phyloP scores from a whole-genome alignment of 495 filamentous ascomycete species.

The Trichodelitschia bisporula region DNA sequence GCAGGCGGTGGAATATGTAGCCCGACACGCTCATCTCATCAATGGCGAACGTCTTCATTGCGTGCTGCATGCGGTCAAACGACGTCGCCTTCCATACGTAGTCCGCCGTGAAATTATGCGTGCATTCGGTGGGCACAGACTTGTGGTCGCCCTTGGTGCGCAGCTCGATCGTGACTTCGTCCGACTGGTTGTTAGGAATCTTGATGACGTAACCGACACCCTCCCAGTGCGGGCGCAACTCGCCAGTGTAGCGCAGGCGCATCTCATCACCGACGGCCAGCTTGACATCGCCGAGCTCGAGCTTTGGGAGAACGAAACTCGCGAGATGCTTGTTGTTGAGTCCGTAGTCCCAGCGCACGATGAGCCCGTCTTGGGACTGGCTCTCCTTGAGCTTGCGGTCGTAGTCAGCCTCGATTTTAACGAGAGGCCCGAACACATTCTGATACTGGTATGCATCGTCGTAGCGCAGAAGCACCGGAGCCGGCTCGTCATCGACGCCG shows the following conservation, averaged over 20 bases:
- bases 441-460: constrained; percentile 98
- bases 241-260: constrained; percentile 87
- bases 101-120: constrained; percentile 91
- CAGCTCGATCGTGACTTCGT: constrained; percentile 90
- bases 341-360: constrained; percentile 89
- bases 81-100: constrained; percentile 99
- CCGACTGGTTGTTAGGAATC: constrained; percentile 96
- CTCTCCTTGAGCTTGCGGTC: constrained; percentile 97
- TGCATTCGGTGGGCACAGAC: constrained; percentile 88
- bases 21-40: constrained; percentile 97
- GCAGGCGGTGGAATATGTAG: constrained; percentile 94
- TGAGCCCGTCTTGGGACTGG: constrained; percentile 80
- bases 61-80: constrained; percentile 96
- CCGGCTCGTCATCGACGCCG: constrained; percentile 84
- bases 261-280: constrained; percentile 96
- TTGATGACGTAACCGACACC: constrained; percentile 98
- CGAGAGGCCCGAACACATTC: constrained; percentile 92
- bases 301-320: constrained; percentile 87
- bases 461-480: constrained; percentile 79
- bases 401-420: constrained; percentile 99
- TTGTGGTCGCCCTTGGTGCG: constrained; percentile 80
- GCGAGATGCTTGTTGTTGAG: constrained; percentile 95
- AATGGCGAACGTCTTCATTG: constrained; percentile 97
- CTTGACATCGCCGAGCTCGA: constrained; percentile 95
- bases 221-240: constrained; percentile 86